phyloP scores from a whole-genome alignment of 805 yeast species.

The Grigorovia humatica region DNA sequence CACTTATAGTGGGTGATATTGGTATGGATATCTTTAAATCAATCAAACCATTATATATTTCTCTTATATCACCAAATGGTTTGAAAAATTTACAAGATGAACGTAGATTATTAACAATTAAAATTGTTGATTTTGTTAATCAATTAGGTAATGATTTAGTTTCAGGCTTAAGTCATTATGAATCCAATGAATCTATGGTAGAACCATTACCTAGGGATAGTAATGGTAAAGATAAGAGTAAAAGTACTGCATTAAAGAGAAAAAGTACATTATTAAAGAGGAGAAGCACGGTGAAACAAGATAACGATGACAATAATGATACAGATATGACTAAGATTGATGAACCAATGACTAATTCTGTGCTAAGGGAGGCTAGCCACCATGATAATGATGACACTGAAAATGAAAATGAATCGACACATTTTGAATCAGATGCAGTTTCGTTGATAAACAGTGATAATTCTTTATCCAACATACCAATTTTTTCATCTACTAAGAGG shows the following conservation, averaged over 20 bases:
- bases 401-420: conserved; percentile 6
- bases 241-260: conserved; percentile 30
- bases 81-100: conserved; percentile 48
- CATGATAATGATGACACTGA: too few species aligned
- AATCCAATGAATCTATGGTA: conserved; percentile 10
- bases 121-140: conserved; percentile 72
- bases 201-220: conserved; percentile 17
- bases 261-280: conserved; percentile 27
- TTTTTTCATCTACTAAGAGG: conserved; percentile 26
- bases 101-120: conserved; percentile 52
- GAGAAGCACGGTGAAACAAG: conserved; percentile 6
- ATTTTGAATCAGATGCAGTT: conserved; percentile 36
- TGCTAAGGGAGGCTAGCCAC: too few species aligned
- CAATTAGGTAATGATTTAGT: conserved; percentile 73
- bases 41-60: conserved; percentile 66
- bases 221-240: conserved; percentile 21
- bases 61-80: conserved; percentile 48
- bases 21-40: conserved; percentile 86
- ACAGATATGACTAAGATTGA: conserved; percentile 10
- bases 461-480: conserved; percentile 31
- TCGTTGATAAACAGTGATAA: conserved; percentile 28
- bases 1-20: conserved; percentile 82
- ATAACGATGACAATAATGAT: conserved; percentile 1
- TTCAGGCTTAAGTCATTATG: conserved; percentile 64
- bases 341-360: neutral